Conservation (phyloP, 768 basidiomycete genomes). For the Strobilomyces echinocephalus region DNA sequence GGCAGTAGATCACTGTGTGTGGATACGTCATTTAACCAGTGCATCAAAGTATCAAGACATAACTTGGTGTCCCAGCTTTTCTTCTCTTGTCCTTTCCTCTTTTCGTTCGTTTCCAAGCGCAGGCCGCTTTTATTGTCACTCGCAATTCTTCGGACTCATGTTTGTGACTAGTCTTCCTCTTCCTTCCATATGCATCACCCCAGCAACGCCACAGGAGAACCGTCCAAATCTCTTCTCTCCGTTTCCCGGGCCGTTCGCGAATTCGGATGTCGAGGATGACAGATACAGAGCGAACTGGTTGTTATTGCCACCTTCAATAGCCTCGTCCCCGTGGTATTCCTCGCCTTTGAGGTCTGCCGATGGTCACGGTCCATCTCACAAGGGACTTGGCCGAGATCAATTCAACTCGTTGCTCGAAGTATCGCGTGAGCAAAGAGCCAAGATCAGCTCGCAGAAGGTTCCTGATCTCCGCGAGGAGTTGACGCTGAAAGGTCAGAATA, state of each 20-base stretch:
- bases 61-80: background rate
- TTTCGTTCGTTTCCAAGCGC: slow-evolving; percentile 35
- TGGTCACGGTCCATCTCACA: slow-evolving; percentile 32
- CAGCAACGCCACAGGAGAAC: slow-evolving; percentile 53
- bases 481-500: slow-evolving; percentile 66
- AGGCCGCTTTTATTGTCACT: slow-evolving; percentile 38
- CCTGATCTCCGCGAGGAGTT: slow-evolving; percentile 70
- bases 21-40: background rate
- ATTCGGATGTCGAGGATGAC: slow-evolving; percentile 39
- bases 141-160: slow-evolving; percentile 33
- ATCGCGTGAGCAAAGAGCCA: slow-evolving; percentile 52
- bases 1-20: background rate
- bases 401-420: slow-evolving; percentile 63
- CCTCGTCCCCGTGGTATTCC: slow-evolving; percentile 31
- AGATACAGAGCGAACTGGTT: slow-evolving; percentile 54
- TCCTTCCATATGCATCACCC: slow-evolving; percentile 69
- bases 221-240: slow-evolving; percentile 58
- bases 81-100: background rate
- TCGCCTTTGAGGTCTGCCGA: slow-evolving; percentile 49
- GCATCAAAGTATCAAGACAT: background rate
- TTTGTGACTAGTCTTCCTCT: slow-evolving; percentile 39
- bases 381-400: slow-evolving; percentile 57
- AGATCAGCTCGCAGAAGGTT: slow-evolving; percentile 41
- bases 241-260: slow-evolving; percentile 40
- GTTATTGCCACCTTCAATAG: slow-evolving; percentile 41